Evolutionary conservation across 2,329 filamentous ascomycete species (phyloP), one percentile per base, ranked within the genome.

Genomic region (Talaromyces sp.): DNA sequence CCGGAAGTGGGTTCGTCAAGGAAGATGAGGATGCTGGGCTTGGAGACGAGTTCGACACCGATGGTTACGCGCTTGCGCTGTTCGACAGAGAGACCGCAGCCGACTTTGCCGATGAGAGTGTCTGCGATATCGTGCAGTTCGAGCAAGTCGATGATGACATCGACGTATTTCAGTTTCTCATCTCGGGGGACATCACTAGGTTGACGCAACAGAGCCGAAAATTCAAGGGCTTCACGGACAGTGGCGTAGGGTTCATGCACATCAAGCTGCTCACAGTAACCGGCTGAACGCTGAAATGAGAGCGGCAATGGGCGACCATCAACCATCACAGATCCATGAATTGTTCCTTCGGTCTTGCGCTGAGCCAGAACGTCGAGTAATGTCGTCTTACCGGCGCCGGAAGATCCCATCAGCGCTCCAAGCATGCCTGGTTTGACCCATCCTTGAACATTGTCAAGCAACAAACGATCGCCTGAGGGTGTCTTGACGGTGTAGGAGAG

Each of bases 361-460:
- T 92, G 90, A 0, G 90, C 88, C 2, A 90, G 78, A 0, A 90
- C 90, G 73, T 94, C 91, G 5, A 95, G 80, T 0, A 95, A 81
- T 0, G 91, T 94, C 0, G 78, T 80, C 76, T 95, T 95, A 2
- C 91, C 91, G 5, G 91, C 91, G 35, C 90, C 90, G 1, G 87
- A 91, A 1, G 89, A 89, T 31, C 92, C 91, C 82, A 94, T 90
- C 1, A 95, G 80, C 0, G 91, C 91, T 22, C 91, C 86, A 80
- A 95, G 85, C 67, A 89, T 82, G 9, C 91, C 91, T 0, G 91
- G 91, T 71, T 92, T 92, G 1, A 88, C 90, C 73, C 91, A 93
- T 0, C 91, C 91, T 66, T 84, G 87, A 54, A 93, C 85, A 15
- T 88, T 83, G 70, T 90, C 87, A 33, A 91, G 79, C 1, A 91